These are phyloP conservation scores for Podospora appendiculata DNA, from an alignment of 495 filamentous ascomycete genomes.

Conservation along the genomic window DNA sequence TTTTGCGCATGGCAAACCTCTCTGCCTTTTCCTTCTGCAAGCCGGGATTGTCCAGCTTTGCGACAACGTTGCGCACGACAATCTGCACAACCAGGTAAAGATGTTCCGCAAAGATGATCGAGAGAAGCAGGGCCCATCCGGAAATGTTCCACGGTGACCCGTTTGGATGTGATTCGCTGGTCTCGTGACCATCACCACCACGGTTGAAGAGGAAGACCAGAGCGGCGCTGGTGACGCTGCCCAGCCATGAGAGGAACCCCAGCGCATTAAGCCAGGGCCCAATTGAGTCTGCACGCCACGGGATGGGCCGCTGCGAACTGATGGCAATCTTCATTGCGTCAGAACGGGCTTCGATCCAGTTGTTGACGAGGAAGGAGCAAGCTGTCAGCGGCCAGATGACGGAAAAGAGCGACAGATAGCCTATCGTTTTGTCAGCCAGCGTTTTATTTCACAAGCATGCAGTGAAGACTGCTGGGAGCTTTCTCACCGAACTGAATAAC, in stretches of 20 bases:
- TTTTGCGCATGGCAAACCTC: slow-evolving; percentile 64
- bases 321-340: slow-evolving; percentile 93
- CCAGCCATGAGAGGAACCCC: slow-evolving; percentile 85
- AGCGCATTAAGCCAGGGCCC: slow-evolving; percentile 89
- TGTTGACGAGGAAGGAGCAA: slow-evolving; percentile 85
- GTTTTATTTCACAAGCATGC: no score
- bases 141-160: slow-evolving; percentile 60
- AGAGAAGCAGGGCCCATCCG: slow-evolving; percentile 74
- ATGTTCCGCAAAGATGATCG: slow-evolving; percentile 83
- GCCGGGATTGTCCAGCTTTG: slow-evolving; percentile 78
- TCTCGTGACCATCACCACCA: no score
- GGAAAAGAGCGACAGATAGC: slow-evolving; percentile 90
- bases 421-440: slow-evolving; percentile 20
- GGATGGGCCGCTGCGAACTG: slow-evolving; percentile 80
- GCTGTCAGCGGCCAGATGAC: slow-evolving; percentile 87
- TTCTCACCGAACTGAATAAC: slow-evolving; percentile 64
- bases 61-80: slow-evolving; percentile 58
- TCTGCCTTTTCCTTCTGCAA: slow-evolving; percentile 73
- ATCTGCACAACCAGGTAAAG: slow-evolving; percentile 68
- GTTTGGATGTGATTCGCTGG: slow-evolving; percentile 41
- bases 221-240: slow-evolving; percentile 75
- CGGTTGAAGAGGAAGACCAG: slow-evolving; percentile 78
- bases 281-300: slow-evolving; percentile 83
- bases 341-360: slow-evolving; percentile 91
- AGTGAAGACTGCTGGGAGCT: no score